Evolutionary conservation across 2,329 filamentous ascomycete species (phyloP).

Genomic region (Talaromyces sp.): DNA sequence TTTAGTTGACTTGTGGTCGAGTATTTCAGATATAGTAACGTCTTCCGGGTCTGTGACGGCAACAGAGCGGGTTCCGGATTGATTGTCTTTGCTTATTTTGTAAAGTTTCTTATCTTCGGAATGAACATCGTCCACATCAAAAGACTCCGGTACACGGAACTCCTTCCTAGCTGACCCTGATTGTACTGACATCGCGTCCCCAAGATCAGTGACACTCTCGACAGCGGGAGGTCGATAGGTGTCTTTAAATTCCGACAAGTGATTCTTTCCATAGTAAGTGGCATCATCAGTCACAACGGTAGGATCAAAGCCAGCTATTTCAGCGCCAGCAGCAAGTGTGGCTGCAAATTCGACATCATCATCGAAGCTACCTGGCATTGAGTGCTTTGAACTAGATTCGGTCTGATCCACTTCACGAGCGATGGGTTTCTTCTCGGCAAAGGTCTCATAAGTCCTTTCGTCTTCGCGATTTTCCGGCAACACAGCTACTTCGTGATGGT

Average conservation of each 20-base stretch:
- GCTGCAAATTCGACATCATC: slow-evolving; percentile 68
- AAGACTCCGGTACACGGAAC: not conserved
- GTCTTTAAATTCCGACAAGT: slow-evolving; percentile 57
- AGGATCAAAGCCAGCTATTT: slow-evolving; percentile 67
- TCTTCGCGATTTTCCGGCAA: slow-evolving; percentile 9
- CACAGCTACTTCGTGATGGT: slow-evolving; percentile 16
- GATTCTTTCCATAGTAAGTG: slow-evolving; percentile 59
- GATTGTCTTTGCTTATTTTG: not conserved
- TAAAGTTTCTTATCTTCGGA: not conserved
- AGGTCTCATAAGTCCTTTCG: not conserved
- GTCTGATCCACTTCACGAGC: slow-evolving; percentile 1
- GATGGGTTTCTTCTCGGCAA: not conserved
- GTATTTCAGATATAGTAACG: not conserved
- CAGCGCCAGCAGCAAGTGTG: slow-evolving; percentile 63
- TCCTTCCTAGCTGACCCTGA: not conserved
- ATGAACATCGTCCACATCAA: not conserved
- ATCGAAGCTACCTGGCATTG: slow-evolving; percentile 53
- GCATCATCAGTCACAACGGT: slow-evolving; percentile 67
- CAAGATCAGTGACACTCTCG: slow-evolving; percentile 41
- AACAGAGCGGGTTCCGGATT: not conserved
- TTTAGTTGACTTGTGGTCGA: not conserved
- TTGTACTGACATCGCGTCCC: not conserved
- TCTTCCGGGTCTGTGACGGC: not conserved
- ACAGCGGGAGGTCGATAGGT: slow-evolving; percentile 51
- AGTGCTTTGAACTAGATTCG: not conserved